These are phyloP conservation scores for Aspergillus homomorphus DNA, from an alignment of 495 filamentous ascomycete genomes.

Conservation along the genomic window DNA sequence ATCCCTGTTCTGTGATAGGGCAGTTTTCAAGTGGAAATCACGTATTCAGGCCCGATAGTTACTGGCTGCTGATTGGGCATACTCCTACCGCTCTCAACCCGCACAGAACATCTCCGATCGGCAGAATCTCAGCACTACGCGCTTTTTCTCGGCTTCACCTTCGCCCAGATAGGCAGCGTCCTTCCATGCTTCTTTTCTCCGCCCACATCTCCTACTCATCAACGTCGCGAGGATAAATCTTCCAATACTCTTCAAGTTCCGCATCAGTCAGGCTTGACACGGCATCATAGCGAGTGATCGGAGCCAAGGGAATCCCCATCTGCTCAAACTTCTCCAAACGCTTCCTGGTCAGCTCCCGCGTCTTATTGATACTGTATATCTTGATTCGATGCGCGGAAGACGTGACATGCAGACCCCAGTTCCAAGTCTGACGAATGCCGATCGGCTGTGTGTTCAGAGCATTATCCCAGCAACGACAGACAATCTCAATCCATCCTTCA, in stretches of 20 bases:
- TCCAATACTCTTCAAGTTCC: slow-evolving; percentile 47
- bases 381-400: slow-evolving; percentile 61
- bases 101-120: no score
- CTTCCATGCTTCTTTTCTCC: no score
- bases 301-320: slow-evolving; percentile 42
- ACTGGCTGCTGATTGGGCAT: no score
- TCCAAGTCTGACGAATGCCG: slow-evolving; percentile 41
- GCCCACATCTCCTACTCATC: no score
- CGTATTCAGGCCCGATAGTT: no score
- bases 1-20: no score
- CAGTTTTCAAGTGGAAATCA: no score
- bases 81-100: no score
- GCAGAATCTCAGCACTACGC: no score
- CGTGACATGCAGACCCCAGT: slow-evolving; percentile 66
- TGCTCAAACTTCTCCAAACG: slow-evolving; percentile 50
- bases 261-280: slow-evolving; percentile 44
- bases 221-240: slow-evolving; percentile 49
- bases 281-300: slow-evolving; percentile 49
- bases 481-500: slow-evolving; percentile 45
- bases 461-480: slow-evolving; percentile 44
- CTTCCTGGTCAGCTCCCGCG: slow-evolving; percentile 41
- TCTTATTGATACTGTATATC: slow-evolving; percentile 61
- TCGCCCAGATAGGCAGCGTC: no score
- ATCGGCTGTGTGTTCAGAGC: slow-evolving; percentile 41
- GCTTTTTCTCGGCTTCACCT: no score